phyloP scores from a whole-genome alignment of 2,329 filamentous ascomycete species.

The Fusarium sp. region DNA sequence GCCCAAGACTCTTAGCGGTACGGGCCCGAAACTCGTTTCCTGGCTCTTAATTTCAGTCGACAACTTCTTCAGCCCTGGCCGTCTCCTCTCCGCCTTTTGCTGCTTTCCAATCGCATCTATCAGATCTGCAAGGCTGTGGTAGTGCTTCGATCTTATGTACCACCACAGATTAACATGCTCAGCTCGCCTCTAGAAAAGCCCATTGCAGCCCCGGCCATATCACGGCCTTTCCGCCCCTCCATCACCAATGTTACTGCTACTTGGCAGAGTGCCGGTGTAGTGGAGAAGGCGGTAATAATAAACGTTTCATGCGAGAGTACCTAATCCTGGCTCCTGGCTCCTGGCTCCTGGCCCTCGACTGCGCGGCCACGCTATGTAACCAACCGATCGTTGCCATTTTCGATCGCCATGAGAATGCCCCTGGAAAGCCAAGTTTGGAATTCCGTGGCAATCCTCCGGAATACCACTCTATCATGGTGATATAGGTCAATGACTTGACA shows the following conservation, averaged over 20 bases:
- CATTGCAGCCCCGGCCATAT: not conserved
- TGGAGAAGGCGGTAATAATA: conserved; percentile 10
- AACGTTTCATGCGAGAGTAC: conserved; percentile 19
- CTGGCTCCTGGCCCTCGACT: conserved; percentile 1
- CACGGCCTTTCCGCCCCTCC: conserved; percentile 2
- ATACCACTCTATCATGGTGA: not conserved
- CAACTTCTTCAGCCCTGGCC: conserved; percentile 7
- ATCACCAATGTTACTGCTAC: not conserved
- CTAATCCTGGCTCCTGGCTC: not conserved
- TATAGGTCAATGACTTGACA: not conserved
- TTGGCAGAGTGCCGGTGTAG: conserved; percentile 8
- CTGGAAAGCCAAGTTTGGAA: not conserved
- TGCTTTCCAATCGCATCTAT: not conserved
- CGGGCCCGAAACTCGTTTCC: conserved; percentile 1
- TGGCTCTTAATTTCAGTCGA: conserved; percentile 14
- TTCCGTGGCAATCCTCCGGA: not conserved
- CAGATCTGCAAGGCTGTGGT: conserved; percentile 8
- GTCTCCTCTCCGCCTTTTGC: not conserved
- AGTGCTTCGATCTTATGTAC: not conserved
- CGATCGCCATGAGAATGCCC: not conserved
- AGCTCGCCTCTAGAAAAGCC: not conserved
- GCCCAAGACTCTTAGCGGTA: conserved; percentile 6
- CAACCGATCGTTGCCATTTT: not conserved
- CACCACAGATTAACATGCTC: not conserved
- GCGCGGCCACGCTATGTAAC: not conserved